Base-by-base conservation (phyloP, 2,329 filamentous ascomycete species). In the Aspergillus unguis region DNA sequence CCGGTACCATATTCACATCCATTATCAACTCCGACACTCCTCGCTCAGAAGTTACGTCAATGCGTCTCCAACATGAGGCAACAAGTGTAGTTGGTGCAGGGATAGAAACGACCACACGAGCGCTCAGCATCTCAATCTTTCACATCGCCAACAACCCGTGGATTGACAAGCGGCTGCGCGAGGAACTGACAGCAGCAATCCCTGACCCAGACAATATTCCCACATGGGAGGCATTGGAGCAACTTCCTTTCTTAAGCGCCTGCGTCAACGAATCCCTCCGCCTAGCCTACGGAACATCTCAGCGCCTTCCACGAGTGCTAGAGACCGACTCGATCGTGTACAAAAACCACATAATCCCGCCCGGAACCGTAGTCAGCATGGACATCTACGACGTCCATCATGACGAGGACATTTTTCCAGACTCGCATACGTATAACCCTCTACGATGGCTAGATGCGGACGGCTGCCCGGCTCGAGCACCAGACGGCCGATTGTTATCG, bases 401-500 rank as follows among this genome's bases (percentile, higher is more conserved):
- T 6, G 54, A 56, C 6, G 44, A 55, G 60, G 23, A 66, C 5
- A 10, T 46, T 10, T 46, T 46, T 33, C 44, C 44, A 7, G 25
- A 46, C 23, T 32, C 44, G 1, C 50, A 58, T 11, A 32, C 47
- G 0, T 77, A 72, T 47, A 60, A 71, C 3, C 74, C 74, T 0
- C 70, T 75, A 50, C 68, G 74, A 31, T 77, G 74, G 73, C 58
- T 76, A 52, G 66, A 35, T 51, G 61, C 47, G 47, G 58, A 23
- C 61, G 67, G 11, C 44, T 64, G 23, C 55, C 49, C 70, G 11
- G 58, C 73, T 5, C 69, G 71, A n/a, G 33, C 33, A n/a, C 33
- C 33, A 10, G 33, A 36, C 33, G 33, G 33, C 33, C 33, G 33
- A 6, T n/a, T 36, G 5, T n/a, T 36, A n/a, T 11, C 33, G 10